Conservation (phyloP, 139 green algal genomes). For the Tetraselmis striata region DNA sequence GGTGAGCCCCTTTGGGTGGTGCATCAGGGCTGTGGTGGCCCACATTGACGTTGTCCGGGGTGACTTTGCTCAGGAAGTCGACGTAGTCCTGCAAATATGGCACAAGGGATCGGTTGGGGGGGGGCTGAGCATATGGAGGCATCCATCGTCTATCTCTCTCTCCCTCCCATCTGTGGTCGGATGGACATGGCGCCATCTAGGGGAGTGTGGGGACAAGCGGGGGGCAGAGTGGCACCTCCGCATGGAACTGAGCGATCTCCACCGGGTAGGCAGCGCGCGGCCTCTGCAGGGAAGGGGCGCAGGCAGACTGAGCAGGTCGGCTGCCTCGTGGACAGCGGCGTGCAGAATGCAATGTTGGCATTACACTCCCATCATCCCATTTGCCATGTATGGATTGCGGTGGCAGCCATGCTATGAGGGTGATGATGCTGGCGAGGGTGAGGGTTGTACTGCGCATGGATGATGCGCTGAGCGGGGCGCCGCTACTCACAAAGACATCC, state of each 20-base stretch:
- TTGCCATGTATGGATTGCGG: neutral
- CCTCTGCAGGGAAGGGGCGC: conserved; percentile 38
- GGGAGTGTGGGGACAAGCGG: too few relatives aligned
- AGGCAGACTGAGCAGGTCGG: neutral
- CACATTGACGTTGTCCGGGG: conserved; percentile 50
- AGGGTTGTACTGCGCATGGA: too few relatives aligned
- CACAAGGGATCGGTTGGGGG: too few relatives aligned
- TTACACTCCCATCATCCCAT: neutral
- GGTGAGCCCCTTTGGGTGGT: too few relatives aligned
- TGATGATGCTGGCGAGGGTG: too few relatives aligned
- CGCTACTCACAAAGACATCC: conserved; percentile 81
- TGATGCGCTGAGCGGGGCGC: too few relatives aligned
- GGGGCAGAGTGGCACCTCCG: conserved; percentile 23
- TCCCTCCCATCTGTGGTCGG: too few relatives aligned
- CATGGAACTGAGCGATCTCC: conserved; percentile 87
- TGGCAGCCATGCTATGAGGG: neutral
- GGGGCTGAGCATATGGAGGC: too few relatives aligned
- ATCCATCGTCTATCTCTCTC: too few relatives aligned
- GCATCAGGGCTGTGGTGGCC: too few relatives aligned
- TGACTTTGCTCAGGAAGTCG: conserved; percentile 71
- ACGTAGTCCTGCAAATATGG: conserved; percentile 67
- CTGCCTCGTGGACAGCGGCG: neutral
- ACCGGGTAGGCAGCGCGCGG: conserved; percentile 65
- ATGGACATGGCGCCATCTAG: too few relatives aligned
- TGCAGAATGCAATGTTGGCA: neutral